These are phyloP conservation scores for Calycina herbarum DNA, from an alignment of 2,329 filamentous ascomycete genomes.

Conservation along the genomic window DNA sequence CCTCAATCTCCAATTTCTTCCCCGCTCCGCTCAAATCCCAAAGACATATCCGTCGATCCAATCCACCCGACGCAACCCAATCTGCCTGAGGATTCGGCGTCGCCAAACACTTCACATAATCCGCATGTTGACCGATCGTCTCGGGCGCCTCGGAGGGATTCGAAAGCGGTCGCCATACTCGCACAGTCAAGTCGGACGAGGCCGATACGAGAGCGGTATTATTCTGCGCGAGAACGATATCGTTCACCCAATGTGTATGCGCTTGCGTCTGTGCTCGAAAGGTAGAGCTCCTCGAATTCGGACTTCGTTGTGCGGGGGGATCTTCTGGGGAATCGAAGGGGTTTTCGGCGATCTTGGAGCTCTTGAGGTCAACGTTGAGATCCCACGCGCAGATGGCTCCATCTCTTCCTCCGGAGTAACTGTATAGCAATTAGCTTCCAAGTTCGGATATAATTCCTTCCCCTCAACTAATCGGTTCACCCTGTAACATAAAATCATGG, in stretches of 20 bases:
- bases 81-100: conserved; percentile 68
- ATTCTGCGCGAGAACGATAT: conserved; percentile 65
- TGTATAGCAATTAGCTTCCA: conserved; percentile 42
- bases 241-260: conserved; percentile 78
- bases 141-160: conserved; percentile 64
- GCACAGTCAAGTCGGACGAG: conserved; percentile 72
- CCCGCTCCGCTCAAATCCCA: conserved; percentile 92
- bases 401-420: conserved; percentile 94
- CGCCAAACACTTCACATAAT: conserved; percentile 94
- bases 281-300: conserved; percentile 50
- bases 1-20: conserved; percentile 83
- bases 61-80: conserved; percentile 92
- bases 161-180: conserved; percentile 74
- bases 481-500: not conserved
- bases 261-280: conserved; percentile 66
- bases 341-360: conserved; percentile 26
- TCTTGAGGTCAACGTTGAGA: conserved; percentile 67
- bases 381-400: conserved; percentile 97
- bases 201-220: conserved; percentile 69
- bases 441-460: not conserved
- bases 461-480: conserved; percentile 6
- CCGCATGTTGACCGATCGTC: conserved; percentile 87
- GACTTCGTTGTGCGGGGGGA: conserved; percentile 31
- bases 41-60: conserved; percentile 87
- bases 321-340: conserved; percentile 37